A percentile compares a stretch with the other conserved stretches of the same genome.
Conservation (phyloP, 164 flowering plant species). For the Nymphaea colorata region DNA sequence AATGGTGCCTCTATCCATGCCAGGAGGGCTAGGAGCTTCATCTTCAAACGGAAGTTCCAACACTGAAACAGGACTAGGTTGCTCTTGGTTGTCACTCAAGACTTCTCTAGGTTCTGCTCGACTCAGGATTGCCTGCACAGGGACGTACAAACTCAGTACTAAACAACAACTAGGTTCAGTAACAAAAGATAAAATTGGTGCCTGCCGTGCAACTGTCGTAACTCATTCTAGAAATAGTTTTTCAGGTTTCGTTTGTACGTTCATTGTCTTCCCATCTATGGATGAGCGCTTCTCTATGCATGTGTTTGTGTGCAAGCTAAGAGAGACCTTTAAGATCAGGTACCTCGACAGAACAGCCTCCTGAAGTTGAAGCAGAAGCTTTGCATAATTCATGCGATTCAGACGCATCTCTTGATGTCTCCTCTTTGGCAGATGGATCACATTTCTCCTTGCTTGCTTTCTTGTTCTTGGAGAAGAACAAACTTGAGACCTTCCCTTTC, state of each 20-base stretch:
- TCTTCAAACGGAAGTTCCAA: slow-evolving; percentile 42
- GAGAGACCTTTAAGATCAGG: not conserved
- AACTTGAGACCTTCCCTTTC: slow-evolving; percentile 70
- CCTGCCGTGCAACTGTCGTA: no score
- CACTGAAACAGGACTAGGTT: slow-evolving; percentile 39
- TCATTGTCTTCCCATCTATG: no score
- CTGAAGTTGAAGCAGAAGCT: not conserved
- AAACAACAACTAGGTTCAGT: no score
- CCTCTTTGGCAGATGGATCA: slow-evolving; percentile 2
- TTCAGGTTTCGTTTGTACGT: no score
- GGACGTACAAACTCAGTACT: not conserved
- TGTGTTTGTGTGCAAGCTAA: no score
- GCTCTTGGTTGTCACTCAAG: slow-evolving; percentile 29
- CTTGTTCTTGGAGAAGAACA: slow-evolving; percentile 74
- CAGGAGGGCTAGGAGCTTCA: slow-evolving; percentile 27
- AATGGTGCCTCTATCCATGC: not conserved
- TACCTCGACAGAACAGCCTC: not conserved
- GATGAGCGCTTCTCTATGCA: no score
- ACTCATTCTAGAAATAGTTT: no score
- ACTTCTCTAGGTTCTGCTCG: slow-evolving; percentile 1
- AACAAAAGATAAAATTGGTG: no score
- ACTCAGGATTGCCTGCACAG: not conserved
- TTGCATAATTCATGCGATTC: not conserved
- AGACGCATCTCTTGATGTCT: no score
- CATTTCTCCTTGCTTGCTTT: slow-evolving; percentile 50